phyloP scores from a whole-genome alignment of 148 eudicot species.

The Nepenthes gracilis region DNA sequence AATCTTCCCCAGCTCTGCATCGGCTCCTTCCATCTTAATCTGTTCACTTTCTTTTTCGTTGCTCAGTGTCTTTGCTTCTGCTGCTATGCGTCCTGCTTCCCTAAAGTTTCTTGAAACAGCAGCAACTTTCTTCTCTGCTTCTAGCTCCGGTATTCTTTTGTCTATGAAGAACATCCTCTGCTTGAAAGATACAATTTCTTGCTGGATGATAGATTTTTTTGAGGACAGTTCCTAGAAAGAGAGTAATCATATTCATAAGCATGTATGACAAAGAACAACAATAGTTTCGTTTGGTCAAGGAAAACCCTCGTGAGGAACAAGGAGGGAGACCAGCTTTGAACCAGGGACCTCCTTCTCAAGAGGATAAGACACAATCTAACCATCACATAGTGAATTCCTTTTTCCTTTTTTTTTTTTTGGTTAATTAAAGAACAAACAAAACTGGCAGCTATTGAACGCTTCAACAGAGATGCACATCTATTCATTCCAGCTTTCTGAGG shows the following conservation, averaged over 20 bases:
- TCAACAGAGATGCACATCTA: too few relatives aligned
- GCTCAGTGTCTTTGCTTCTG: slow-evolving; percentile 50
- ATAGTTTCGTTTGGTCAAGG: too few relatives aligned
- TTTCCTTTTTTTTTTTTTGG: too few relatives aligned
- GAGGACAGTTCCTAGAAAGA: slow-evolving; percentile 46
- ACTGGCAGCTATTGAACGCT: too few relatives aligned
- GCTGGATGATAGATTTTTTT: slow-evolving; percentile 49
- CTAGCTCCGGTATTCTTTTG: slow-evolving; percentile 67
- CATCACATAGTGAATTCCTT: too few relatives aligned
- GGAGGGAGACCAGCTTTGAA: too few relatives aligned
- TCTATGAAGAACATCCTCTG: slow-evolving; percentile 57
- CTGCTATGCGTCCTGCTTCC: slow-evolving; percentile 70
- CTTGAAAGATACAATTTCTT: slow-evolving; percentile 41
- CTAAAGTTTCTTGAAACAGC: slow-evolving; percentile 68
- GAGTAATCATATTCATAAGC: neutral
- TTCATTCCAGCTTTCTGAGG: too few relatives aligned
- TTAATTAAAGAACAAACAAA: too few relatives aligned
- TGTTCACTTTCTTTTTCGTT: slow-evolving; percentile 46
- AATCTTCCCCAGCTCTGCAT: slow-evolving; percentile 23
- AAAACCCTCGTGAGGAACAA: too few relatives aligned
- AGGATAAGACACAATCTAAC: too few relatives aligned
- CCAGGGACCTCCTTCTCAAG: too few relatives aligned
- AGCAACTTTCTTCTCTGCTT: slow-evolving; percentile 77
- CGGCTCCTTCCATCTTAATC: slow-evolving; percentile 24
- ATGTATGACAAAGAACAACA: neutral